Percentiles rank a stretch among this genome's conserved stretches.
These are phyloP conservation scores for Eimeria sp. DNA, from an alignment of 169 alveolate species.

Conservation along the genomic window DNA sequence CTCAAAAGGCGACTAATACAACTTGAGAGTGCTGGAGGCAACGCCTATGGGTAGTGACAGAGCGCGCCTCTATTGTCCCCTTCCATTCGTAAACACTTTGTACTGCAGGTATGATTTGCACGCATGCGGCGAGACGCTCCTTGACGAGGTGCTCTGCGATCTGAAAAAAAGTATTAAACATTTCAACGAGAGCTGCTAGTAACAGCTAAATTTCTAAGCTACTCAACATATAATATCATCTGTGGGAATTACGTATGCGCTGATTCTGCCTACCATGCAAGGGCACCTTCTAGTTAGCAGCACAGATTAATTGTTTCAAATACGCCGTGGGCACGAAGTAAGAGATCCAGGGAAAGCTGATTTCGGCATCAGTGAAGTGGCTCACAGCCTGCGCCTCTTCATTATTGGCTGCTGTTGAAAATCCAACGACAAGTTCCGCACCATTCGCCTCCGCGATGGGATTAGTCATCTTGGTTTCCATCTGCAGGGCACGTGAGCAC, in stretches of 20 bases:
- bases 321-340: not conserved
- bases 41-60: not conserved
- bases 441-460: constrained; percentile 17
- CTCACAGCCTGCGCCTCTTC: constrained; percentile 65
- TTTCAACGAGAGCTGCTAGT: not conserved
- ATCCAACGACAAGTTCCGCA: constrained; percentile 37
- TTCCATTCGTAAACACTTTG: constrained; percentile 82
- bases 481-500: constrained; percentile 72
- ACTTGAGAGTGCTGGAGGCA: not conserved
- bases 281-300: not conserved
- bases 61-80: constrained; percentile 76
- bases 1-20: not conserved
- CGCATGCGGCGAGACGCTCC: constrained; percentile 82
- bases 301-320: not conserved
- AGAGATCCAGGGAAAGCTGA: not conserved
- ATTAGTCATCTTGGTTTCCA: constrained; percentile 10
- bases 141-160: constrained; percentile 75
- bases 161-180: constrained; percentile 40
- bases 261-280: not conserved
- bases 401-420: constrained; percentile 48
- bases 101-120: constrained; percentile 80
- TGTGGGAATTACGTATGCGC: not conserved
- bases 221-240: not conserved
- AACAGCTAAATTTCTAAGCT: too few species aligned
- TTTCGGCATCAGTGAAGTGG: not conserved